Base-by-base conservation (phyloP, 1,284 basidiomycete genomes). In the Exobasidium cylindrosporum region DNA sequence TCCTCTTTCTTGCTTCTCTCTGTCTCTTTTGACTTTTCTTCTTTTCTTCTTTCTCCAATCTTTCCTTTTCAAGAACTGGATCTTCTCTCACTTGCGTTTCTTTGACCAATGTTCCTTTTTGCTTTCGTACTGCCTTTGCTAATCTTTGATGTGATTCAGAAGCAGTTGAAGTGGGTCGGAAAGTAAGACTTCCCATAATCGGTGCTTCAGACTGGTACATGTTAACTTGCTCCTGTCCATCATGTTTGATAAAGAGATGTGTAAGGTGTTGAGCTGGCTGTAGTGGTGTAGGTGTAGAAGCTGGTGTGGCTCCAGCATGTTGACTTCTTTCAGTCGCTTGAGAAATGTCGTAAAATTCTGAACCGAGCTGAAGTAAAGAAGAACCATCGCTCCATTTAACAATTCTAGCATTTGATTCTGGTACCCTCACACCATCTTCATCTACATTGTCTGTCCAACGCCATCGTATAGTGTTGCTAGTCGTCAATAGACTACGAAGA, bases 351-450 rank as follows among this genome's bases (percentile, higher is more conserved):
- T 93, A 94, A 4, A 93, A 83, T 75, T 96, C 93, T 79, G 64
- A 89, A 55, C 93, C 92, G 59, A 96, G 83, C 68, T 90, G 88
- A 40, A 96, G 84, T 72, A 90, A 92, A 67, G 91, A 82, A 14
- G 88, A 85, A 28, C 92, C 92, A 76, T 96, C 93, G 24, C 91
- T 94, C 92, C 92, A 96, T 6, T 88, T 87, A 59, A 96, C 87
- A 43, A 94, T 84, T 17, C 92, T 88, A 66, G 88, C 86, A 77
- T 96, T 96, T 7, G 91, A 91, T 82, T 93, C 88, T 66, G 88
- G 85, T 71, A 83, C 83, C 87, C 88, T 87, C 70, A 86, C 82
- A 4, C 87, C 88, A 45, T 83, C 81, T 61, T 86, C 84, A 72
- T 89, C 67, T 4, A 61, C 32, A 35, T 67, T 87, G 74, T 89